A percentile compares a stretch with the other conserved stretches of the same genome.
These are phyloP conservation scores for Kappamyces sp. DNA, from an alignment of 192 early-diverging fungal species.

Conservation along the genomic window DNA sequence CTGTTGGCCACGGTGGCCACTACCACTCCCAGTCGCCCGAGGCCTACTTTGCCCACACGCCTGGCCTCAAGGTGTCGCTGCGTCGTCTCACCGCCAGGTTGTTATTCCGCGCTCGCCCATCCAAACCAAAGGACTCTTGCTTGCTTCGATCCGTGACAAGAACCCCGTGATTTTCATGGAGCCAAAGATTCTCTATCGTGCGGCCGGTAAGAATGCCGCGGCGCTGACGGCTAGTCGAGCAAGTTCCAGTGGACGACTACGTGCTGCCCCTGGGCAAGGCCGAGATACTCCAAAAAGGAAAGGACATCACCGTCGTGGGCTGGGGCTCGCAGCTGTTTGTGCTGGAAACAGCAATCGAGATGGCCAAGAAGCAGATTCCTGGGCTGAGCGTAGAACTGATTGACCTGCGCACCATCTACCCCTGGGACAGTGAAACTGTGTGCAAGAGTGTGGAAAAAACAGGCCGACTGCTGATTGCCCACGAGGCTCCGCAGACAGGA, in stretches of 20 bases:
- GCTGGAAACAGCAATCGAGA: conserved; percentile 82
- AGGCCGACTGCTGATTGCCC: conserved; percentile 83
- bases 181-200: conserved; percentile 93
- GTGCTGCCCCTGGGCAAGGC: conserved; percentile 86
- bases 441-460: conserved; percentile 86
- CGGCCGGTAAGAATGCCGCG: conserved; percentile 53
- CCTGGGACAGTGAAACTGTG: conserved; percentile 89
- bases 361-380: conserved; percentile 80
- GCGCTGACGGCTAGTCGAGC: conserved; percentile 59
- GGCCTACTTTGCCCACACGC: conserved; percentile 90
- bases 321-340: conserved; percentile 91
- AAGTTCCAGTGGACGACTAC: conserved; percentile 89
- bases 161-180: conserved; percentile 96
- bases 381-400: conserved; percentile 86
- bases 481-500: conserved; percentile 85
- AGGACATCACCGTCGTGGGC: conserved; percentile 84
- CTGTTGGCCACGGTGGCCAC: conserved; percentile 94
- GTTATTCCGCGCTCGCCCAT: conserved; percentile 88
- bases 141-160: conserved; percentile 81
- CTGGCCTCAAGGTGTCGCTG: conserved; percentile 69
- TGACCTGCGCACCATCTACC: conserved; percentile 82
- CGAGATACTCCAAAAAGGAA: conserved; percentile 76
- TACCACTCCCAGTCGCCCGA: conserved; percentile 95
- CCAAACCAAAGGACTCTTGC: conserved; percentile 90
- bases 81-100: conserved; percentile 31